A percentile compares a stretch with the other conserved stretches of the same genome.
Evolutionary conservation across 2,329 filamentous ascomycete species (phyloP).

Genomic region (Aspergillus alliaceus): DNA sequence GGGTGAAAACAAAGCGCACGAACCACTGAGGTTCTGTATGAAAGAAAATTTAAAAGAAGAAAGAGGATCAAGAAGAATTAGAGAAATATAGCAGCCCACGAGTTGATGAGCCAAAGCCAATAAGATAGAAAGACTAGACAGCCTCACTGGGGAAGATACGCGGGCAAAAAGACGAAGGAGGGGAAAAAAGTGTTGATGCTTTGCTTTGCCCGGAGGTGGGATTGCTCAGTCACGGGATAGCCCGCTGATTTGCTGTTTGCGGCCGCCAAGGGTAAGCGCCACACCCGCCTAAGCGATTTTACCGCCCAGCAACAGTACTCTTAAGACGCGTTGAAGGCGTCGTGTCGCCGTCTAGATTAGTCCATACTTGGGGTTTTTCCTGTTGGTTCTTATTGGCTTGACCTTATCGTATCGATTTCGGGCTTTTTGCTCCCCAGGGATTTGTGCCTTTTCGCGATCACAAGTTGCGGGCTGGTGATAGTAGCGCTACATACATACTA

Average conservation of each 20-base stretch:
- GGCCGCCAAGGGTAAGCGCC: conserved; percentile 21
- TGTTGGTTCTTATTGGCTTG: not conserved
- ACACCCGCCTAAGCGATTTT: conserved; percentile 26
- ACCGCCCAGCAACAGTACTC: conserved; percentile 10
- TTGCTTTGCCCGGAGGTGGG: conserved; percentile 16
- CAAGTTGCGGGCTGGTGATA: not conserved
- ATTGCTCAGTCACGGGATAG: conserved; percentile 22
- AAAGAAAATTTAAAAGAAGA: conserved; percentile 11
- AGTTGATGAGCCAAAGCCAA: conserved; percentile 21
- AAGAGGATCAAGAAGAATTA: conserved; percentile 6
- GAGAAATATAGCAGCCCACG: conserved; percentile 16
- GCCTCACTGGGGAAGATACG: conserved; percentile 4
- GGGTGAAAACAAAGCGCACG: conserved; percentile 33
- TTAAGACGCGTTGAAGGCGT: not conserved
- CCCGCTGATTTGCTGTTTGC: conserved; percentile 20
- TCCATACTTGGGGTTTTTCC: not conserved
- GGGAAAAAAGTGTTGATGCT: conserved; percentile 23
- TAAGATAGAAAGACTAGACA: conserved; percentile 5
- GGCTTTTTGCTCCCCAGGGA: not conserved
- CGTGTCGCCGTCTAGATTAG: not conserved
- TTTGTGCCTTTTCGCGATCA: not conserved
- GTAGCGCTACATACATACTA: not conserved
- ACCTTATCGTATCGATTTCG: not conserved
- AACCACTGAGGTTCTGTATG: conserved; percentile 14
- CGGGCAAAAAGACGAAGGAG: conserved; percentile 19